Evolutionary conservation across 1,284 basidiomycete genomes (phyloP).

Genomic region (Cryptococcus sp.): DNA sequence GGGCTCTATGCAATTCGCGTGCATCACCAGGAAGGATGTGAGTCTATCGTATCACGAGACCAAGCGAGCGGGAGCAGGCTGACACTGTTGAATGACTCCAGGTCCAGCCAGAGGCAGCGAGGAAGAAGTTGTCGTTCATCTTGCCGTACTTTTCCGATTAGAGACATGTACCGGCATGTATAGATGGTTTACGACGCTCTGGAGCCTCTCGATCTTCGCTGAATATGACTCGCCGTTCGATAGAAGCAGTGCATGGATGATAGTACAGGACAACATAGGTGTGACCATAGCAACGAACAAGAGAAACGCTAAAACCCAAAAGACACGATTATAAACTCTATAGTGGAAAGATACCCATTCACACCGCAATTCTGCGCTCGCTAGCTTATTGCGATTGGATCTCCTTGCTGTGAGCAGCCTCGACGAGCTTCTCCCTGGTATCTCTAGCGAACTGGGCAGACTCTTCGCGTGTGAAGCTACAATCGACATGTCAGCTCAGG

Average conservation of each 20-base stretch:
- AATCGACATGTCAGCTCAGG: constrained; percentile 2
- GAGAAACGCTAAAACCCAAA: no score
- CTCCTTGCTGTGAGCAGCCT: constrained; percentile 1
- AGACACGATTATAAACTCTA: no score
- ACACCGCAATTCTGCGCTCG: no score
- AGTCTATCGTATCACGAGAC: constrained; percentile 18
- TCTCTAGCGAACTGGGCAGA: constrained; percentile 59
- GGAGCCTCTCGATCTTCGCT: no score
- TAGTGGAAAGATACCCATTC: no score
- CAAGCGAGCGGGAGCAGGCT: background rate
- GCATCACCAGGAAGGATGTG: constrained; percentile 70
- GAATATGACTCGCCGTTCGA: no score
- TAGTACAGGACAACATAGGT: no score
- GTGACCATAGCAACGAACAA: no score
- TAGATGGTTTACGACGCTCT: background rate
- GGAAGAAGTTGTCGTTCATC: constrained; percentile 74
- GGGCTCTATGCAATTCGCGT: constrained; percentile 78
- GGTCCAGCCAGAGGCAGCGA: constrained; percentile 66
- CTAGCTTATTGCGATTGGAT: no score
- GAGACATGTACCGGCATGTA: background rate
- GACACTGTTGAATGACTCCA: constrained; percentile 23
- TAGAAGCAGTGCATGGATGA: no score
- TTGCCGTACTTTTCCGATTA: constrained; percentile 61
- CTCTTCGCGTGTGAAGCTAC: constrained; percentile 75
- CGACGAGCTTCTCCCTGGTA: constrained; percentile 44